phyloP scores from a whole-genome alignment of 164 flowering plant species.

The Malania oleifera region DNA sequence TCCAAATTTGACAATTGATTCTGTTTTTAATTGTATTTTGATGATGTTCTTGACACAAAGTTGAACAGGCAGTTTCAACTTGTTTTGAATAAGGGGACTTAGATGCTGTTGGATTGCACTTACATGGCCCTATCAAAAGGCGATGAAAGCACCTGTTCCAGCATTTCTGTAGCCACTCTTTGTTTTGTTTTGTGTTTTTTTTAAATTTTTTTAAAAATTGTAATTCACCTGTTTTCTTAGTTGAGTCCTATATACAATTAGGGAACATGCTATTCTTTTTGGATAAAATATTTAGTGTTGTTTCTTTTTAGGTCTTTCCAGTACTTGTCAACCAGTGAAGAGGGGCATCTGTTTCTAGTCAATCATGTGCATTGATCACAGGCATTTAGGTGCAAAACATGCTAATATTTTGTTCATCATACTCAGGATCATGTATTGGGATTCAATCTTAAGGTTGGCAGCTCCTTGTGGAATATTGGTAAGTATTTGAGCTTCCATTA shows the following conservation, averaged over 20 bases:
- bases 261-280: too few relatives aligned
- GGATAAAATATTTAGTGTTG: too few relatives aligned
- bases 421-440: constrained; percentile 95
- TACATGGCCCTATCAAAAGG: constrained; percentile 91
- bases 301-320: too few relatives aligned
- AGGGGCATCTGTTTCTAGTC: too few relatives aligned
- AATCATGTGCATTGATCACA: too few relatives aligned
- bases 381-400: too few relatives aligned
- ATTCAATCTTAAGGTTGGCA: constrained; percentile 69
- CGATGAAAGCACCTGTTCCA: constrained; percentile 15
- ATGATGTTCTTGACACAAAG: constrained; percentile 92
- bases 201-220: background rate
- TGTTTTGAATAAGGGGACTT: constrained; percentile 92
- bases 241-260: too few relatives aligned
- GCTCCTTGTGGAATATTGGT: constrained; percentile 88
- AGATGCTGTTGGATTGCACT: constrained; percentile 99
- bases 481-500: background rate
- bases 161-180: background rate
- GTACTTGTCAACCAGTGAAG: too few relatives aligned
- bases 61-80: constrained; percentile 70
- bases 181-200: background rate
- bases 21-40: constrained; percentile 48
- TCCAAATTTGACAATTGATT: too few relatives aligned
- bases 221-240: too few relatives aligned
- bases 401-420: background rate